Evolutionary conservation across 768 basidiomycete genomes (phyloP).

Genomic region (Phylloporus sp.): DNA sequence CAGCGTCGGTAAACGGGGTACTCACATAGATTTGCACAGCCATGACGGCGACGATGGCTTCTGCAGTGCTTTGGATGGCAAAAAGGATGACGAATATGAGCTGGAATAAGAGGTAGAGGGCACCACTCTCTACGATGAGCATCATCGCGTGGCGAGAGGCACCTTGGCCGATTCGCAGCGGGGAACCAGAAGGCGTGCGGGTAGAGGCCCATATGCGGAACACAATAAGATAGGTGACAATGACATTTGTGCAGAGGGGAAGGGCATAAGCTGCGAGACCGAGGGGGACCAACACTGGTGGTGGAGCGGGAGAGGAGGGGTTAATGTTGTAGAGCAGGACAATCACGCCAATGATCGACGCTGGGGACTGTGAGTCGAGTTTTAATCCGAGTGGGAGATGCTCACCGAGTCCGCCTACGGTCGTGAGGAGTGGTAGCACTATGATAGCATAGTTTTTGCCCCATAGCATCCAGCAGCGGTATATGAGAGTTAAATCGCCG

Average conservation of each 20-base stretch:
- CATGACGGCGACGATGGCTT: slow-evolving; percentile 34
- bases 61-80: slow-evolving; percentile 32
- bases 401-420: slow-evolving; percentile 35
- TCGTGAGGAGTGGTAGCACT: slow-evolving; percentile 33
- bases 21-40: slow-evolving; percentile 41
- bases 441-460: slow-evolving; percentile 31
- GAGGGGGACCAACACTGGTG: slow-evolving; percentile 33
- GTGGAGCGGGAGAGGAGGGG: slow-evolving; percentile 33
- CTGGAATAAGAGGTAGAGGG: slow-evolving; percentile 38
- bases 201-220: slow-evolving; percentile 35
- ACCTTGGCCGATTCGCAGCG: slow-evolving; percentile 10
- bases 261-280: slow-evolving; percentile 35
- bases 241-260: slow-evolving; percentile 39
- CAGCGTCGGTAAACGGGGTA: background rate
- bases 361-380: slow-evolving; percentile 13
- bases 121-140: slow-evolving; percentile 40
- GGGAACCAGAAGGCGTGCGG: slow-evolving; percentile 8
- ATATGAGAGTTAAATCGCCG: slow-evolving; percentile 35
- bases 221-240: slow-evolving; percentile 41
- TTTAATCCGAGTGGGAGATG: background rate
- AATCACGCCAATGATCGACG: slow-evolving; percentile 28
- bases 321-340: slow-evolving; percentile 27
- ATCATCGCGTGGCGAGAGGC: slow-evolving; percentile 26
- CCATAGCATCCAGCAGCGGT: slow-evolving; percentile 44
- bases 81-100: slow-evolving; percentile 40